Percentiles rank a stretch among this genome's conserved stretches.
Conservation (phyloP, 306 rosid genomes). For the Coriaria nepalensis region DNA sequence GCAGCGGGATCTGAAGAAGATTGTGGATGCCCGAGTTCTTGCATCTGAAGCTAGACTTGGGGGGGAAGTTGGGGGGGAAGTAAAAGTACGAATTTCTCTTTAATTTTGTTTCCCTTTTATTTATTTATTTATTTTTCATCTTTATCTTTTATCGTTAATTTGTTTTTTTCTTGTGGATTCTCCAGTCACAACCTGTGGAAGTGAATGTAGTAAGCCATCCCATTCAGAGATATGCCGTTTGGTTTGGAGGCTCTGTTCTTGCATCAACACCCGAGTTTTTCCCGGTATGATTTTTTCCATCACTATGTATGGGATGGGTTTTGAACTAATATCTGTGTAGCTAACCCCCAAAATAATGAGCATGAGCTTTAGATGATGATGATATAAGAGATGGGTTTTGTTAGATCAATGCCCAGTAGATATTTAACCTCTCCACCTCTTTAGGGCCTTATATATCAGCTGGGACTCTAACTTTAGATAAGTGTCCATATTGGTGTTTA, state of each 20-base stretch:
- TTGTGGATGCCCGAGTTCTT: conserved; percentile 80
- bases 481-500: no score
- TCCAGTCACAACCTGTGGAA: conserved; percentile 90
- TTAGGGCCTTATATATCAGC: no score
- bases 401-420: no score
- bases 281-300: conserved; percentile 37
- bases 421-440: no score
- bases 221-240: conserved; percentile 96
- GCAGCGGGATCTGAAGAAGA: conserved; percentile 91
- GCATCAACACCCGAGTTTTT: conserved; percentile 97
- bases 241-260: conserved; percentile 99
- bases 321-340: no score
- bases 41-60: conserved; percentile 74
- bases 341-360: no score
- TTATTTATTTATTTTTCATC: neutral
- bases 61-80: conserved; percentile 64
- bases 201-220: conserved; percentile 95
- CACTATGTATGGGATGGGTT: no score
- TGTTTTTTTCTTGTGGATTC: conserved; percentile 6
- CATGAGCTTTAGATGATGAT: no score
- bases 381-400: no score
- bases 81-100: conserved; percentile 38
- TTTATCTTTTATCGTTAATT: neutral
- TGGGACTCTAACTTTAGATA: no score
- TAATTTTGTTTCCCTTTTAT: neutral